These are phyloP conservation scores for Saksenaea vasiformis DNA, from an alignment of 371 early-diverging fungal species.

Conservation along the genomic window DNA sequence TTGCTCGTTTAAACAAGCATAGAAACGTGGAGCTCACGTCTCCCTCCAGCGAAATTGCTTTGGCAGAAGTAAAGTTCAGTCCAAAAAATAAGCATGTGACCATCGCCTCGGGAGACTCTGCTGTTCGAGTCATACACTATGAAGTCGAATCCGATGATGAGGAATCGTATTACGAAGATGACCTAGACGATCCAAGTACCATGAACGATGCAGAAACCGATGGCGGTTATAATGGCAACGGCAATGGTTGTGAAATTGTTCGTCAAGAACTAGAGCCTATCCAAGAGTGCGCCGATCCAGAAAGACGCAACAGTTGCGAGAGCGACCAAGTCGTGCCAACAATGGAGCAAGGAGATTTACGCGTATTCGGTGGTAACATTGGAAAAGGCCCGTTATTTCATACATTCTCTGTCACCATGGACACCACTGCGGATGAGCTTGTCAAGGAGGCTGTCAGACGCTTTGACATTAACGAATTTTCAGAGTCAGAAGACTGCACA, in stretches of 20 bases:
- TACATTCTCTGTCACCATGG: constrained; percentile 40
- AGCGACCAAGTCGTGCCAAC: neutral
- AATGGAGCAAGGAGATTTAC: constrained; percentile 16
- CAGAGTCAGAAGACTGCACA: constrained; percentile 30
- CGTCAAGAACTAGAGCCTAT: neutral
- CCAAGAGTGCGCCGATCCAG: neutral
- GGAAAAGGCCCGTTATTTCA: constrained; percentile 60
- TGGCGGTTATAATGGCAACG: constrained; percentile 9
- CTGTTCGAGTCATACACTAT: constrained; percentile 32
- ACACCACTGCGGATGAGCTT: constrained; percentile 55
- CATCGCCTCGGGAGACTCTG: constrained; percentile 30
- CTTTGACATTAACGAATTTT: constrained; percentile 36
- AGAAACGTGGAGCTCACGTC: constrained; percentile 75
- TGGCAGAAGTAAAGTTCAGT: constrained; percentile 7
- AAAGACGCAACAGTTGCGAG: neutral
- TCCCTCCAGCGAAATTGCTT: neutral
- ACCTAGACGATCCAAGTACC: constrained; percentile 12
- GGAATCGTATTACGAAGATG: constrained; percentile 36
- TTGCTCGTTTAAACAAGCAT: constrained; percentile 88
- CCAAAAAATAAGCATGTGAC: constrained; percentile 27
- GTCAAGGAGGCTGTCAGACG: constrained; percentile 47
- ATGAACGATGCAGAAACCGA: constrained; percentile 6
- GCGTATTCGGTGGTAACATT: constrained; percentile 65
- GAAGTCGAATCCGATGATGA: constrained; percentile 48
- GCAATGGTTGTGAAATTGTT: neutral